Conservation (phyloP, 2,329 filamentous ascomycete species). For the Monosporascus sp. region DNA sequence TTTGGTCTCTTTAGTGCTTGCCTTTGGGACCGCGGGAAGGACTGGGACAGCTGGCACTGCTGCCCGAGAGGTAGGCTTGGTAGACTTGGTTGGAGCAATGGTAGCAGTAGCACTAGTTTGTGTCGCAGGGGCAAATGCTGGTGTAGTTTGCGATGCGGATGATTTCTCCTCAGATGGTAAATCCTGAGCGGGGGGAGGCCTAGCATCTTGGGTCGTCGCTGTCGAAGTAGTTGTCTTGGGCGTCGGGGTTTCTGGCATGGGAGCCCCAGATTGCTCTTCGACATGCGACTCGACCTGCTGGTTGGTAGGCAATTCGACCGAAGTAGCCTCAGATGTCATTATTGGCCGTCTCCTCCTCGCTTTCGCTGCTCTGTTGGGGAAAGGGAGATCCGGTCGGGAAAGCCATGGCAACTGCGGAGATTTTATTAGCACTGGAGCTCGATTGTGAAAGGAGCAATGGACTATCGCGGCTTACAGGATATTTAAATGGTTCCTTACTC, state of each 20-base stretch:
- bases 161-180: constrained; percentile 26
- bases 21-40: constrained; percentile 43
- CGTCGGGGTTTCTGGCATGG: constrained; percentile 15
- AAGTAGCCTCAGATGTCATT: constrained; percentile 29
- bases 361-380: constrained; percentile 39
- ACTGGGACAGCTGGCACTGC: constrained; percentile 39
- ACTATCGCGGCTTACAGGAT: constrained; percentile 42
- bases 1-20: constrained; percentile 26
- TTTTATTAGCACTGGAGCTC: constrained; percentile 19
- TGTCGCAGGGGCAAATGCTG: constrained; percentile 24
- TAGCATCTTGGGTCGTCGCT: constrained; percentile 11
- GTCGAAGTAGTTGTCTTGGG: constrained; percentile 8
- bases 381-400: constrained; percentile 45
- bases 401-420: constrained; percentile 50
- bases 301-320: constrained; percentile 38
- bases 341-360: constrained; percentile 37
- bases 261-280: constrained; percentile 15
- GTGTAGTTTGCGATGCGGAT: constrained; percentile 31
- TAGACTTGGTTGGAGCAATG: constrained; percentile 21
- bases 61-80: constrained; percentile 28
- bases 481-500: constrained; percentile 32
- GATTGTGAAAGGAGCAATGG: neutral
- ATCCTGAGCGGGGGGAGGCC: constrained; percentile 27
- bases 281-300: constrained; percentile 21
- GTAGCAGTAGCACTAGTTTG: constrained; percentile 18